Evolutionary conservation across 768 basidiomycete species (phyloP), one percentile per base, ranked within the genome.

Genomic region (Phaeolepiota aurea): DNA sequence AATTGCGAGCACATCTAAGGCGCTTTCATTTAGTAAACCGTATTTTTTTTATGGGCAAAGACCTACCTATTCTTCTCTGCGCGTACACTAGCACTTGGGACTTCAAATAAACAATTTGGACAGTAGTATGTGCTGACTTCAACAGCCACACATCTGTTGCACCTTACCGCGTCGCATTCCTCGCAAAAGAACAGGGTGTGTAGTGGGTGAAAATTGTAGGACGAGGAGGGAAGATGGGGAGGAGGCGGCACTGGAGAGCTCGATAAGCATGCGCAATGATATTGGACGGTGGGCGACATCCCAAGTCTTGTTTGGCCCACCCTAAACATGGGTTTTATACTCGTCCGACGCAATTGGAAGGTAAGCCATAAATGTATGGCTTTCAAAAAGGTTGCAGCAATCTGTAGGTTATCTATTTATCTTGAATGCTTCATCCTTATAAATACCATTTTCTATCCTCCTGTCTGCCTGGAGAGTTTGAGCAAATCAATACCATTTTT

Each of bases 71-170:
- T 97, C 73, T 92, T 94, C 63, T 99, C 96, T 10, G 87, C 91
- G 41, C 96, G 74, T n/a, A 99, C 96, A 52, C 91, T 96, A 2
- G 96, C 96, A 56, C 85, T 91, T 1, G 96, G 94, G 9, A 99
- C 96, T 57, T 99, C 96, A 59, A 98, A 99, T 13, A 97, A 71
- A 59, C 96, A 99, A 58, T 94, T 93, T 21, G 96, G 96, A 57
- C 96, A 99, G 60, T 90, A 97, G 59, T 98, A 99, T 32, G 88
- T 89, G 56, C 89, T 87, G 57, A 98, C 87, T 76, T 99, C 96
- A 32, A 90, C 69, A 5, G 82, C 74, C 2, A 94, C 89, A 52
- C 96, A 99, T 48, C 82, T 76, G 57, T 96, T 87, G 56, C 96
- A 99, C 42, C 92, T 71, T 32, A 99, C 76, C 1, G 87, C 84